Evolutionary conservation across 306 rosid genomes (phyloP).

Genomic region (Prinsepia uniflora): DNA sequence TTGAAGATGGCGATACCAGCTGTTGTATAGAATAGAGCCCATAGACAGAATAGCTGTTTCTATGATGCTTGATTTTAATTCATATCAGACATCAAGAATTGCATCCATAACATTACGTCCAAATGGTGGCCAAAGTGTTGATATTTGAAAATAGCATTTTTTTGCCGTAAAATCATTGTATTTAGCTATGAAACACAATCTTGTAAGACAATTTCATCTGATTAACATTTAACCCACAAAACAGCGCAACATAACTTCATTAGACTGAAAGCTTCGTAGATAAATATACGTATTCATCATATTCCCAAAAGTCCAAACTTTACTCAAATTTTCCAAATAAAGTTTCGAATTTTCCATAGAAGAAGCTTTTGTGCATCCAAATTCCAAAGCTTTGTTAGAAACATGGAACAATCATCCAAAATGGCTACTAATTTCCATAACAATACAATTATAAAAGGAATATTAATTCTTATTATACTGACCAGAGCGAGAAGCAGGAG

Average conservation of each 20-base stretch:
- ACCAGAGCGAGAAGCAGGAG: constrained; percentile 56
- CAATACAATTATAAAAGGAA: neutral
- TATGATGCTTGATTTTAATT: neutral
- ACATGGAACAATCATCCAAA: neutral
- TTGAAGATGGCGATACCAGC: neutral
- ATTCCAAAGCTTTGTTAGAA: no score
- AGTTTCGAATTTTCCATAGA: neutral
- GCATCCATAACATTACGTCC: neutral
- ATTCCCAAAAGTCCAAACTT: neutral
- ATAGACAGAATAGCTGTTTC: neutral
- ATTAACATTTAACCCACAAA: neutral
- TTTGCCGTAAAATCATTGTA: no score
- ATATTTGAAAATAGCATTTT: neutral
- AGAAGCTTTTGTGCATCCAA: no score
- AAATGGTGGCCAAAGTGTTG: neutral
- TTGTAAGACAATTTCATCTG: no score
- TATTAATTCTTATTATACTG: neutral
- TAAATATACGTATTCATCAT: neutral
- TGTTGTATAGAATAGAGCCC: neutral
- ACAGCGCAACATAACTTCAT: neutral
- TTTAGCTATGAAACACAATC: neutral
- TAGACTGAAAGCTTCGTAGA: neutral
- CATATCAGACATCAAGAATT: neutral
- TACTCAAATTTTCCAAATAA: neutral
- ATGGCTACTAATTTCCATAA: neutral